These are phyloP conservation scores for Plasmodiophora brassicae DNA, from an alignment of 208 protist species.

Conservation along the genomic window DNA sequence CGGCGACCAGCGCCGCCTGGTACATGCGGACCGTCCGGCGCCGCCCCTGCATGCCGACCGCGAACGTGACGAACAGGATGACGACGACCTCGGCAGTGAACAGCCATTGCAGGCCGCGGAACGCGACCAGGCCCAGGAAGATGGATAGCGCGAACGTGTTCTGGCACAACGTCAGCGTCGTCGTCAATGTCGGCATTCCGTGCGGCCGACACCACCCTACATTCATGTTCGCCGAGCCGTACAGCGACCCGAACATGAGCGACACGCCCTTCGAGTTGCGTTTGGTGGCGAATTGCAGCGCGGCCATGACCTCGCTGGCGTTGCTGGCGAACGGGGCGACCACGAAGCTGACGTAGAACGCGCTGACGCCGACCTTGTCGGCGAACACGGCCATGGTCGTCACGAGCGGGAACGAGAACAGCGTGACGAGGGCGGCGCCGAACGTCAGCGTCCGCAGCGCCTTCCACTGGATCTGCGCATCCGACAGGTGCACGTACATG, in stretches of 20 bases:
- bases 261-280: constrained; percentile 1
- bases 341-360: constrained; percentile 59
- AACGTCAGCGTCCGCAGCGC: neutral
- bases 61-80: constrained; percentile 51
- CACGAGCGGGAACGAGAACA: constrained; percentile 21
- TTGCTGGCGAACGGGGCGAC: constrained; percentile 60
- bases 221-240: constrained; percentile 61
- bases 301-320: constrained; percentile 37
- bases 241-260: constrained; percentile 40
- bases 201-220: no score
- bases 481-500: no score
- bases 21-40: neutral
- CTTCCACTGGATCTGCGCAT: neutral
- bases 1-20: neutral
- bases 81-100: constrained; percentile 51
- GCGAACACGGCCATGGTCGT: neutral
- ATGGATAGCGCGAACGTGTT: constrained; percentile 53
- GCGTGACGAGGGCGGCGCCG: neutral
- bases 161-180: no score
- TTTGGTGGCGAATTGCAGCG: neutral
- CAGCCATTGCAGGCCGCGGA: constrained; percentile 51
- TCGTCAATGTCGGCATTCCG: no score
- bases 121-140: constrained; percentile 32
- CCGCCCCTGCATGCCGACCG: neutral
- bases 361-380: neutral